phyloP scores from a whole-genome alignment of 2,329 filamentous ascomycete species.

The Curvularia spicifera region DNA sequence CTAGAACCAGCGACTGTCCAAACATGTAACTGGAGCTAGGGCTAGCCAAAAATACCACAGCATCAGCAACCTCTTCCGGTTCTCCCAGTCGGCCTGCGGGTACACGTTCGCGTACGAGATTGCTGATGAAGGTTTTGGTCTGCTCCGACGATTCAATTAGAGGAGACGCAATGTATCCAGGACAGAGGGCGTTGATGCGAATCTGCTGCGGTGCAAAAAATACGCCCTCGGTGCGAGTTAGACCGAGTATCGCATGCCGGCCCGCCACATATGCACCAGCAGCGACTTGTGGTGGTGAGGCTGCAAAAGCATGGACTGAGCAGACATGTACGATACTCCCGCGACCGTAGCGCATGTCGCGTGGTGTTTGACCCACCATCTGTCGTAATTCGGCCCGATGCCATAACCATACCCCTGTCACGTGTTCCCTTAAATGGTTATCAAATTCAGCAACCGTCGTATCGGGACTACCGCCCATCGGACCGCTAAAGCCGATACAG shows the following conservation, averaged over 20 bases:
- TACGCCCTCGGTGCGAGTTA: slow-evolving; percentile 60
- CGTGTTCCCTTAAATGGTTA: slow-evolving; percentile 57
- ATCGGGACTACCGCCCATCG: slow-evolving; percentile 52
- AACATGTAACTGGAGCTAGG: no score
- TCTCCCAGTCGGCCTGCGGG: no score
- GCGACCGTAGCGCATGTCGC: slow-evolving; percentile 32
- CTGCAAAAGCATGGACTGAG: no score
- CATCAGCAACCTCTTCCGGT: no score
- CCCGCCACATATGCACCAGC: slow-evolving; percentile 54
- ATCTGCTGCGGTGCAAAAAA: slow-evolving; percentile 58
- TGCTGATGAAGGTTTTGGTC: no score
- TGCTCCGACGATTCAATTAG: no score
- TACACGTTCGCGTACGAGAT: no score
- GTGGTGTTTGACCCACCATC: slow-evolving; percentile 56
- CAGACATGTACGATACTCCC: slow-evolving; percentile 61
- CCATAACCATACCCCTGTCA: slow-evolving; percentile 62
- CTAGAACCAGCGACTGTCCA: no score
- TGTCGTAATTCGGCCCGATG: slow-evolving; percentile 57
- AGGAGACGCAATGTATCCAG: no score
- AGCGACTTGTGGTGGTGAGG: no score
- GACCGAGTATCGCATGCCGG: slow-evolving; percentile 59
- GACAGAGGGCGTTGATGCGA: slow-evolving; percentile 56
- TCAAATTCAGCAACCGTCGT: slow-evolving; percentile 55
- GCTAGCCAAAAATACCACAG: no score
- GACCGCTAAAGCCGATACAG: slow-evolving; percentile 57